phyloP scores from a whole-genome alignment of 2,329 filamentous ascomycete species.

The Ceratocystis lukuohia region DNA sequence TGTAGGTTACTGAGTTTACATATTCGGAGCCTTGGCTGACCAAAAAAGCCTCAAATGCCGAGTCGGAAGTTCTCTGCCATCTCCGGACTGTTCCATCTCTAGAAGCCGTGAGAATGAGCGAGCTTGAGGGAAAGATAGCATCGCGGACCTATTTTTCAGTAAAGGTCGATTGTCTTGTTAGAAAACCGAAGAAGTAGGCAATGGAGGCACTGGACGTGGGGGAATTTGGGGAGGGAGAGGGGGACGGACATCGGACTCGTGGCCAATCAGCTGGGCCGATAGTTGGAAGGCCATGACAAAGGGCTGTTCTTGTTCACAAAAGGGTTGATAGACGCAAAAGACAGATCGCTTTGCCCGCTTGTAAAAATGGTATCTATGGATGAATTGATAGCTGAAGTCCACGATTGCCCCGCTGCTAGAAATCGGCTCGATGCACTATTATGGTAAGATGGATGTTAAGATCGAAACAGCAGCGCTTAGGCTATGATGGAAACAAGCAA shows the following conservation, averaged over 20 bases:
- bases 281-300: constrained; percentile 58
- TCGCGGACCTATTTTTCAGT: constrained; percentile 59
- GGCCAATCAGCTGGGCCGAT: constrained; percentile 75
- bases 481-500: background rate
- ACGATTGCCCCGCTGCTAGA: too few relatives aligned
- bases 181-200: background rate
- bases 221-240: background rate
- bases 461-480: background rate
- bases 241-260: constrained; percentile 75
- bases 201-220: constrained; percentile 18
- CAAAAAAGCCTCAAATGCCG: constrained; percentile 58
- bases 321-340: background rate
- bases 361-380: too few relatives aligned
- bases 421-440: too few relatives aligned
- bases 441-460: background rate
- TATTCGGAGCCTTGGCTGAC: constrained; percentile 70
- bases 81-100: constrained; percentile 80
- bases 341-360: too few relatives aligned
- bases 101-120: constrained; percentile 69
- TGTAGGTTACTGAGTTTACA: constrained; percentile 71
- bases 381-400: too few relatives aligned
- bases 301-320: background rate
- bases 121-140: constrained; percentile 61
- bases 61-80: constrained; percentile 58
- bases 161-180: background rate